These are phyloP conservation scores for Deakozyma indianensis DNA, from an alignment of 805 yeast species.

Conservation along the genomic window DNA sequence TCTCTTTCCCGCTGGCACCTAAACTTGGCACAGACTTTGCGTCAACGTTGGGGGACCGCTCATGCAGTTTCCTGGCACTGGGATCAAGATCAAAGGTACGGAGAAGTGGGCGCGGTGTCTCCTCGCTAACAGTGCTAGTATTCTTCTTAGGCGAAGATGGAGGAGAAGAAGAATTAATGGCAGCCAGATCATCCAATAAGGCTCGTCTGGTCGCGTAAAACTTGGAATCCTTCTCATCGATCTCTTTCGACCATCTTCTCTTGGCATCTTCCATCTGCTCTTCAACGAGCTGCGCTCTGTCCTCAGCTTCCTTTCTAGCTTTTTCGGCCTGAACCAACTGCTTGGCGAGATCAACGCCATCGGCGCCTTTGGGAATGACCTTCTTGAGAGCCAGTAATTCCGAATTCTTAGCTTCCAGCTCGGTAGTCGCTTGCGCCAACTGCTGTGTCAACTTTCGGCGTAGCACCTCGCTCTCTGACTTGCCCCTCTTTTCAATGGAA, in stretches of 20 bases:
- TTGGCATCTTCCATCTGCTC: constrained; percentile 14
- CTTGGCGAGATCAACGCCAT: constrained; percentile 18
- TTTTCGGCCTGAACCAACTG: constrained; percentile 19
- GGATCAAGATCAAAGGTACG: constrained; percentile 1
- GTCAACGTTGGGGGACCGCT: neutral
- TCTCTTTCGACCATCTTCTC: constrained; percentile 13
- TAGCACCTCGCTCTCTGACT: neutral
- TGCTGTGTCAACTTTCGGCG: neutral
- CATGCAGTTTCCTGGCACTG: neutral
- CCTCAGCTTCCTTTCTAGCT: constrained; percentile 13
- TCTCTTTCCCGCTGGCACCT: neutral
- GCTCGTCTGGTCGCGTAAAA: constrained; percentile 11
- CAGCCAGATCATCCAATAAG: constrained; percentile 10
- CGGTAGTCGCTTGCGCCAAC: constrained; percentile 10
- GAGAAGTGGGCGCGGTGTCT: neutral
- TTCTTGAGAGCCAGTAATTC: neutral
- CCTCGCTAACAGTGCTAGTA: neutral
- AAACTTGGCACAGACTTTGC: neutral
- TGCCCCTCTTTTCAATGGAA: constrained; percentile 6
- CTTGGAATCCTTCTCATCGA: constrained; percentile 12
- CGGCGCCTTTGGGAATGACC: constrained; percentile 17
- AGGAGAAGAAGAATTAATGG: constrained; percentile 4
- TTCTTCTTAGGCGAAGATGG: constrained; percentile 9
- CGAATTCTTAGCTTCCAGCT: constrained; percentile 18
- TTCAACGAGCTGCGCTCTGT: constrained; percentile 10